Percentiles rank a stretch among this genome's conserved stretches.
Evolutionary conservation across 345 rosid species (phyloP).

Genomic region (Aurinia saxatilis): DNA sequence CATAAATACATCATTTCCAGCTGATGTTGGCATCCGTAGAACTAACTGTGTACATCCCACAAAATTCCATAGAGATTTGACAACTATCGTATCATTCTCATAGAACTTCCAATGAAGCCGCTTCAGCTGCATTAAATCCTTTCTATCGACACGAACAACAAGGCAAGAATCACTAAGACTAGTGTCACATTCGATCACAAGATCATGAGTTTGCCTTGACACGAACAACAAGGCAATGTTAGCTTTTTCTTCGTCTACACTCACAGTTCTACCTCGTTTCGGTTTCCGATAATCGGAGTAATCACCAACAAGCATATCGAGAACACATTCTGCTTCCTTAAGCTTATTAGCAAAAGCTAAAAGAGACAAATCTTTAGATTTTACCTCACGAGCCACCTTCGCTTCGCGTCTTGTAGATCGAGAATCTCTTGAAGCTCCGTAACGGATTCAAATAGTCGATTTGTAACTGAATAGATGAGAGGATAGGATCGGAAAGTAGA

Average conservation of each 20-base stretch:
- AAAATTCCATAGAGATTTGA: constrained; percentile 67
- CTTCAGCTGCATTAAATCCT: constrained; percentile 72
- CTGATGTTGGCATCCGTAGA: constrained; percentile 58
- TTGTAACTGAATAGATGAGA: too few species aligned
- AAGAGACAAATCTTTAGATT: constrained; percentile 44
- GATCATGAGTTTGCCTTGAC: too few species aligned
- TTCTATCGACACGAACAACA: constrained; percentile 61
- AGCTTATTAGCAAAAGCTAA: constrained; percentile 71
- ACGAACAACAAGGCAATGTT: too few species aligned
- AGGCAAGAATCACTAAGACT: constrained; percentile 53
- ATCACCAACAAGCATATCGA: constrained; percentile 78
- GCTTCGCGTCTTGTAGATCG: constrained; percentile 82
- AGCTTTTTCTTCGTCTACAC: constrained; percentile 23
- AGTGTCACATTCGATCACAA: constrained; percentile 65
- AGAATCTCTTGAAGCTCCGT: constrained; percentile 89
- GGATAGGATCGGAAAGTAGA: too few species aligned
- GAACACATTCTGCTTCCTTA: constrained; percentile 71
- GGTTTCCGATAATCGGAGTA: constrained; percentile 73
- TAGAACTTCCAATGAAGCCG: constrained; percentile 80
- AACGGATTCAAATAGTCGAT: constrained; percentile 87
- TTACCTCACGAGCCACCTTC: constrained; percentile 55
- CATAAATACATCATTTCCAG: constrained; percentile 85
- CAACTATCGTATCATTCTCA: constrained; percentile 68
- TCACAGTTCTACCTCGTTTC: constrained; percentile 38
- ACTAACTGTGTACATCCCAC: constrained; percentile 96